Conservation (phyloP, 345 rosid genomes). For the Hibiscus trionum region DNA sequence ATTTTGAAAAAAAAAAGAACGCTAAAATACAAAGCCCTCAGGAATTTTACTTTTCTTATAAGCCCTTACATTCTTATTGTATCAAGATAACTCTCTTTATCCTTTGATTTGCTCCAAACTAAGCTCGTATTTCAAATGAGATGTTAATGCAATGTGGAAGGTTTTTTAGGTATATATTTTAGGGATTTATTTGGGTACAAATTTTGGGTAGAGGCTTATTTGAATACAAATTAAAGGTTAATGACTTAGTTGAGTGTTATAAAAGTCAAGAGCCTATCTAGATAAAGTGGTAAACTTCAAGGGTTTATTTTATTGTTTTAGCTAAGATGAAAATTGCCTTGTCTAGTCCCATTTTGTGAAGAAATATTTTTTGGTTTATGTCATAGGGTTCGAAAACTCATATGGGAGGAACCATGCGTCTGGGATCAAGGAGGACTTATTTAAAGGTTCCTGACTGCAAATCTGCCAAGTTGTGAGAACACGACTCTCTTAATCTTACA, state of each 20-base stretch:
- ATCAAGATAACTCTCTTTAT: neutral
- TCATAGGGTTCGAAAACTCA: conserved; percentile 70
- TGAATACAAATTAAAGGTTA: neutral
- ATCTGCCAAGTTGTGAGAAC: conserved; percentile 64
- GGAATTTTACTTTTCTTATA: neutral
- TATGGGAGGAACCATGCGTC: conserved; percentile 85
- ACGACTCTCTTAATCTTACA: neutral
- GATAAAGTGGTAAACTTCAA: neutral
- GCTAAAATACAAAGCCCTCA: neutral
- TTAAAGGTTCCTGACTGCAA: conserved; percentile 58
- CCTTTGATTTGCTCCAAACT: neutral
- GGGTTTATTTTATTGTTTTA: neutral
- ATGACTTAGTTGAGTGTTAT: neutral
- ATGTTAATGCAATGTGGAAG: neutral
- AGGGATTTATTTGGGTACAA: neutral
- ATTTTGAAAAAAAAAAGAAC: neutral
- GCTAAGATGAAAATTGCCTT: neutral
- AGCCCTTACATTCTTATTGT: neutral
- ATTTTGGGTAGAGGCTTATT: neutral
- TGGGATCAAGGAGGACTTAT: conserved; percentile 70
- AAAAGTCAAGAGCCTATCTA: neutral
- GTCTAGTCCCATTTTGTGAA: neutral
- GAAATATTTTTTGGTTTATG: neutral
- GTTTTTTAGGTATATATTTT: neutral
- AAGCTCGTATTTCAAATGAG: neutral